Percentiles rank a stretch among this genome's conserved stretches.
Conservation (phyloP, 1,284 basidiomycete species). For the Hemileccinum hortonii region DNA sequence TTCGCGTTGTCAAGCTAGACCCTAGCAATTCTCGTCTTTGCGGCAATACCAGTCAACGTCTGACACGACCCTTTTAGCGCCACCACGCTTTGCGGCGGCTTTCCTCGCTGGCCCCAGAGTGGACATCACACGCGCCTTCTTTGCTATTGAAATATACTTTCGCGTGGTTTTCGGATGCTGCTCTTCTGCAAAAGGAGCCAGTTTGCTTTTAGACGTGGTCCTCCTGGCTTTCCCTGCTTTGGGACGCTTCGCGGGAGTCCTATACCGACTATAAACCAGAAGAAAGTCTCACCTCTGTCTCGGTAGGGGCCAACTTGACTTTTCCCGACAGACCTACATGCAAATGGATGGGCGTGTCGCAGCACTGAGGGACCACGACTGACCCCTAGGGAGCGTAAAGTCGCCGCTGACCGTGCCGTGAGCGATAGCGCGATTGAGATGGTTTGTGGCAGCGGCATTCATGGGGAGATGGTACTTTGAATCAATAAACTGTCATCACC, state of each 20-base stretch:
- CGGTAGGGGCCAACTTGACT: constrained; percentile 61
- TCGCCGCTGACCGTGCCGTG: constrained; percentile 61
- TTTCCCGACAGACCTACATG: constrained; percentile 52
- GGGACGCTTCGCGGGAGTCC: constrained; percentile 26
- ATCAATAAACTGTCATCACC: constrained; percentile 58
- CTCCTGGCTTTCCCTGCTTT: constrained; percentile 25
- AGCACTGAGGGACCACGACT: neutral
- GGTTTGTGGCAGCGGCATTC: constrained; percentile 54
- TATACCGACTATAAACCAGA: constrained; percentile 20
- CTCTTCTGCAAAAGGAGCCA: constrained; percentile 21
- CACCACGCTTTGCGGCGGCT: constrained; percentile 29
- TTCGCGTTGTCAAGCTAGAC: too few relatives aligned
- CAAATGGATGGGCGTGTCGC: neutral
- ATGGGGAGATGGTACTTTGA: constrained; percentile 69
- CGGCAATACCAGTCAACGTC: constrained; percentile 21
- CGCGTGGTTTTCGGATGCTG: constrained; percentile 29
- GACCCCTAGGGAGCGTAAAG: constrained; percentile 74
- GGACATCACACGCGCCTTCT: constrained; percentile 43
- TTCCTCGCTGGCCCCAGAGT: too few relatives aligned
- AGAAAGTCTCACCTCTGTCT: constrained; percentile 47
- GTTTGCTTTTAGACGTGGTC: neutral
- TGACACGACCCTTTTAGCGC: constrained; percentile 30
- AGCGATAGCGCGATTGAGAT: constrained; percentile 72
- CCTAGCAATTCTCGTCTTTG: neutral
- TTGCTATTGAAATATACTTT: constrained; percentile 34